Evolutionary conservation across 371 early-diverging fungal genomes (phyloP).

Genomic region (Apophysomyces ossiformis): DNA sequence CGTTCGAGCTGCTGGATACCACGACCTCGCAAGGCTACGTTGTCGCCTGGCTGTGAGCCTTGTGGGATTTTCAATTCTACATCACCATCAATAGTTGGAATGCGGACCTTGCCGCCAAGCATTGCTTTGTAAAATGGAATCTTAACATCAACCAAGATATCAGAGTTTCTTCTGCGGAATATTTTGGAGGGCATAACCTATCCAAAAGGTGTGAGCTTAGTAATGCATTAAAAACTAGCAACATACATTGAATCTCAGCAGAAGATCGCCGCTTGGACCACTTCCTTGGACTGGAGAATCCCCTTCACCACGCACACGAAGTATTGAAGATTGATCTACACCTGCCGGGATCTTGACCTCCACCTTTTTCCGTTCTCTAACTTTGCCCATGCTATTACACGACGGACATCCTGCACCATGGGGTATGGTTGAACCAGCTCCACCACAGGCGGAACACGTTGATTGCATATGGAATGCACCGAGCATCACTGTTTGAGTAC

Average conservation of each 20-base stretch:
- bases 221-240: too few relatives aligned
- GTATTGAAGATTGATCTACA: conserved; percentile 51
- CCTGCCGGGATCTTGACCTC: conserved; percentile 87
- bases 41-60: conserved; percentile 90
- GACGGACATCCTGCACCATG: conserved; percentile 72
- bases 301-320: conserved; percentile 82
- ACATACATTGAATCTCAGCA: conserved; percentile 72
- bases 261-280: conserved; percentile 83
- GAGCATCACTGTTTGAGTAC: conserved; percentile 76
- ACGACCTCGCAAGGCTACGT: conserved; percentile 72
- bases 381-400: conserved; percentile 83
- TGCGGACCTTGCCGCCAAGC: conserved; percentile 82
- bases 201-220: background rate
- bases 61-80: conserved; percentile 86
- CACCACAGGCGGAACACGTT: conserved; percentile 83
- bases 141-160: conserved; percentile 71
- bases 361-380: conserved; percentile 70
- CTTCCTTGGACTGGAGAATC: conserved; percentile 80
- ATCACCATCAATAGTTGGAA: conserved; percentile 93
- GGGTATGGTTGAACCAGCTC: conserved; percentile 75
- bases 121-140: conserved; percentile 87
- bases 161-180: conserved; percentile 81
- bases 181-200: conserved; percentile 61
- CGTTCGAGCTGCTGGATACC: conserved; percentile 70
- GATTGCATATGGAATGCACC: conserved; percentile 87